Evolutionary conservation across 345 rosid genomes (phyloP).

Genomic region (Arabis hirsuta): DNA sequence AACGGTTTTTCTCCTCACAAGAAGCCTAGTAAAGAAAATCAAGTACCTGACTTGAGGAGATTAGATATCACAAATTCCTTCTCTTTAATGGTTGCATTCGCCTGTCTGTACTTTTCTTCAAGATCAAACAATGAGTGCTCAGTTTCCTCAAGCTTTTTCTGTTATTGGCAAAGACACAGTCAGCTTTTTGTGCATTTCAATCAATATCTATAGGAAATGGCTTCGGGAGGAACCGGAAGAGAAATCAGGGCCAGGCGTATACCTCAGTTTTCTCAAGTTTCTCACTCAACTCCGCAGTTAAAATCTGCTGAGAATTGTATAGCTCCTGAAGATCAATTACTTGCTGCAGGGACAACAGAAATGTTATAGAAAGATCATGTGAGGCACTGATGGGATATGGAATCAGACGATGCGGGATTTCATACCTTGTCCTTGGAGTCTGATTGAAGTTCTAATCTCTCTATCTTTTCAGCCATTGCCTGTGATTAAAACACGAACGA

Average conservation of each 20-base stretch:
- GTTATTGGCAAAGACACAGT: slow-evolving; percentile 40
- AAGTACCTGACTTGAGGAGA: slow-evolving; percentile 88
- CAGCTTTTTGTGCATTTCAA: slow-evolving; percentile 29
- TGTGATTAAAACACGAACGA: slow-evolving; percentile 37
- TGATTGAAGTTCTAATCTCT: slow-evolving; percentile 85
- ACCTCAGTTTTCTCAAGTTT: slow-evolving; percentile 94
- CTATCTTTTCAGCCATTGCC: slow-evolving; percentile 99
- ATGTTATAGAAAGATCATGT: background rate
- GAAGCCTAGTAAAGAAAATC: background rate
- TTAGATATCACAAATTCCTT: slow-evolving; percentile 85
- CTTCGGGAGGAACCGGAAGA: slow-evolving; percentile 1
- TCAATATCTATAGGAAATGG: background rate
- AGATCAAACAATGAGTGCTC: slow-evolving; percentile 80
- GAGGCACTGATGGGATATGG: slow-evolving; percentile 3
- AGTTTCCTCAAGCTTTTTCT: slow-evolving; percentile 92
- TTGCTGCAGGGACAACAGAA: slow-evolving; percentile 56
- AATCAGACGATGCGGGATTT: slow-evolving; percentile 5
- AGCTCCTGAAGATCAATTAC: slow-evolving; percentile 85
- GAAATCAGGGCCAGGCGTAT: slow-evolving; percentile 14
- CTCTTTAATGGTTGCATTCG: slow-evolving; percentile 90
- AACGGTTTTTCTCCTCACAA: background rate
- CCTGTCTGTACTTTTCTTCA: slow-evolving; percentile 91
- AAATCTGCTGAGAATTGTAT: slow-evolving; percentile 73
- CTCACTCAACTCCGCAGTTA: slow-evolving; percentile 70
- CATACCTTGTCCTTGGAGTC: slow-evolving; percentile 90